Evolutionary conservation across 1,284 basidiomycete genomes (phyloP), one percentile per base, ranked within the genome.

Genomic region (Microbotryomycetes sp.): DNA sequence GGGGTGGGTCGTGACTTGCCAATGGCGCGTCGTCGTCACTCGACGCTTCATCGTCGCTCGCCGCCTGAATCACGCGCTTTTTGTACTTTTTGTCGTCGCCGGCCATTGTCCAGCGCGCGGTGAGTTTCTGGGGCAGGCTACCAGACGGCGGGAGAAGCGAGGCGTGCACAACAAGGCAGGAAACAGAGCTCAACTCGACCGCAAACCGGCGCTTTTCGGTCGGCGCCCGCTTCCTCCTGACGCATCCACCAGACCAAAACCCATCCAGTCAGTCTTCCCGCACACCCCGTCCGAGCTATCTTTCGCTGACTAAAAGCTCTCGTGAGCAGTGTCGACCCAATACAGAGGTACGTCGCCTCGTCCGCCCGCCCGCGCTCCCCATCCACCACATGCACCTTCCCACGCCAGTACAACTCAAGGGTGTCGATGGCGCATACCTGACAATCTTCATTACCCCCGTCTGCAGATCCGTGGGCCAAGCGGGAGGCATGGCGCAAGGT

Each of bases 401-500:
- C n/a, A n/a, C n/a, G n/a, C n/a, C n/a, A n/a, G n/a, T n/a, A n/a
- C n/a, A n/a, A n/a, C n/a, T n/a, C n/a, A n/a, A n/a, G n/a, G n/a
- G n/a, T n/a, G n/a, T n/a, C n/a, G n/a, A n/a, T n/a, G n/a, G n/a
- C n/a, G n/a, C n/a, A n/a, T n/a, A n/a, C n/a, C n/a, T n/a, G n/a
- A n/a, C n/a, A n/a, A n/a, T n/a, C n/a, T n/a, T n/a, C n/a, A n/a
- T n/a, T n/a, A n/a, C n/a, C n/a, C n/a, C n/a, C n/a, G n/a, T 45
- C 16, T 7, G 23, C 55, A 69, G 91, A 97, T 75, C 90, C 91
- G 56, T 96, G 91, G 92, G 89, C 89, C 24, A 91, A 89, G 78
- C 81, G 86, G 65, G 91, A 97, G 74, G 89, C 91, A 56, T 97
- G 91, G 91, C 82, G 91, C 72, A 91, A 86, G 62, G 72, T 73